Percentiles rank a stretch among this genome's conserved stretches.
Evolutionary conservation across 106 monocot genomes (phyloP).

Genomic region (Phalaenopsis equestris): DNA sequence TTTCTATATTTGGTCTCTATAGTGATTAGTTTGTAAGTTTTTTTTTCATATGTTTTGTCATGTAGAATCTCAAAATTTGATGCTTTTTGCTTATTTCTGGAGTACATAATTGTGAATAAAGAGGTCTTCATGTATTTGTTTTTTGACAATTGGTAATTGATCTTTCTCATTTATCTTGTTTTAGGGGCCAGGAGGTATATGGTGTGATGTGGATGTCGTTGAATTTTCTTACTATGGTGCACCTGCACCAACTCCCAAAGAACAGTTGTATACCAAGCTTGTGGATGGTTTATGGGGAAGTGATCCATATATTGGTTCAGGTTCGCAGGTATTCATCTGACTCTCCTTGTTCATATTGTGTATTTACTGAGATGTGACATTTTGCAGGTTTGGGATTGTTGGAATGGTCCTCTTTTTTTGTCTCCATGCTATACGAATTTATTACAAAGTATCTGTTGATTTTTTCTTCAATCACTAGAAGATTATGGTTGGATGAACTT

Average conservation of each 20-base stretch:
- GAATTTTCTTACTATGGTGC: constrained; percentile 97
- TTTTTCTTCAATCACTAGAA: too few relatives aligned
- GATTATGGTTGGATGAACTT: too few relatives aligned
- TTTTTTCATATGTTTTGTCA: too few relatives aligned
- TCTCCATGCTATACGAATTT: too few relatives aligned
- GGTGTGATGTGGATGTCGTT: constrained; percentile 98
- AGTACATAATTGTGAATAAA: too few relatives aligned
- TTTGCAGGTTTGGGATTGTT: neutral
- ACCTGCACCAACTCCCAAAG: constrained; percentile 84
- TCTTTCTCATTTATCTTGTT: constrained; percentile 3
- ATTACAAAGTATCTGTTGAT: too few relatives aligned
- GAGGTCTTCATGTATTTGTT: neutral
- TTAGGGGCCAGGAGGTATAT: constrained; percentile 87
- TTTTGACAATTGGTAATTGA: neutral
- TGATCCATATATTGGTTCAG: constrained; percentile 85
- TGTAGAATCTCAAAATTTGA: too few relatives aligned
- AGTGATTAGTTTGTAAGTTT: too few relatives aligned
- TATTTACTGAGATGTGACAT: neutral
- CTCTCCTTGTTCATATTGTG: neutral
- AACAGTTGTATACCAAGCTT: constrained; percentile 80
- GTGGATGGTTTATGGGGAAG: constrained; percentile 89
- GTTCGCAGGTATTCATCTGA: constrained; percentile 68
- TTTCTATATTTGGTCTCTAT: too few relatives aligned
- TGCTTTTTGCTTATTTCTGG: too few relatives aligned
- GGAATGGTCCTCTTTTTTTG: neutral